Evolutionary conservation across 495 filamentous ascomycete species (phyloP), one percentile per base, ranked within the genome.

Genomic region (Margaritispora aquatica): DNA sequence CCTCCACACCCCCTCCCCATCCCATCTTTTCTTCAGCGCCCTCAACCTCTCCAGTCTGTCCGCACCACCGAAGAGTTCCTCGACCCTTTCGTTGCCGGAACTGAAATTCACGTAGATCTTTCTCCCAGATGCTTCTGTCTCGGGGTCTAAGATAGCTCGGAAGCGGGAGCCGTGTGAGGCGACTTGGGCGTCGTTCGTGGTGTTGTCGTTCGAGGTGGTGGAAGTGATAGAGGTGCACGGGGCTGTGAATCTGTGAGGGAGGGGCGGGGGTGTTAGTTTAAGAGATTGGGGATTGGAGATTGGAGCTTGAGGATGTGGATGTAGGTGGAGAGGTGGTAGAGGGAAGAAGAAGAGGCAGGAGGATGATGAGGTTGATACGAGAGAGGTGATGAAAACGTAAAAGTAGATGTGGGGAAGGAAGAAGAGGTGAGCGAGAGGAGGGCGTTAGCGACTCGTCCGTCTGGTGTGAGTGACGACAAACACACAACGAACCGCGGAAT

Each of bases 61-160:
- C 13, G 44, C 59, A 20, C 57, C 65, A 1, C 70, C 64, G 26
- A 70, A 74, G 26, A 62, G 50, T 11, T 67, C 63, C 48, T 65
- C 69, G 1, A 63, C 61, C 2, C 55, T 63, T 56, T 79, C 75
- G 53, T 78, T 72, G n/a, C 75, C 72, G 44, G 66, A 60, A 17
- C 67, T 69, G 57, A 73, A 77, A 41, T 67, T 73, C 27, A 75
- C 62, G 51, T 77, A 78, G 13, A 20, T 21, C 21, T 29, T 27
- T 24, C 24, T 50, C 2, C 26, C 47, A 8, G 7, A 8, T 3
- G 2, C 15, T n/a, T 44, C 38, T 15, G 4, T 10, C 19, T 9
- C 10, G 3, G 38, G 38, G 3, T 8, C 10, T n/a, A 54, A 15
- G 0, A 34, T 31, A 20, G 5, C 15, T 0, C 51, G 51, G 26